Base-by-base conservation (phyloP, 495 filamentous ascomycete genomes). In the Xylaria telfairii region DNA sequence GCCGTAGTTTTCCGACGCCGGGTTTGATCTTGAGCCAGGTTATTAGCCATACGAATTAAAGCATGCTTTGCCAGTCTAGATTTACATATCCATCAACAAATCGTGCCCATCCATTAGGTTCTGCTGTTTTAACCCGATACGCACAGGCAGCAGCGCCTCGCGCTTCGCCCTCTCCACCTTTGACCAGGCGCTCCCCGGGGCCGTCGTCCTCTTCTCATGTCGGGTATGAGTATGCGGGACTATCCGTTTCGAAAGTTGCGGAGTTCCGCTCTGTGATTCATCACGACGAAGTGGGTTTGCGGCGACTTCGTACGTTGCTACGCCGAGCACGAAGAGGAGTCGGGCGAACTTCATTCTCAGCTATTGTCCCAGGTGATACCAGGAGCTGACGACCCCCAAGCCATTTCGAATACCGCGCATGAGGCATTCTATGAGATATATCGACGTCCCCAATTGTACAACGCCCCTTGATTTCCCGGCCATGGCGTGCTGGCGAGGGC, bases 1-100 rank as follows among this genome's bases (percentile, higher is more conserved):
- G 13, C 87, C 87, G 74, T 86, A 89, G 51, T 81, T 84, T 41
- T 78, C 74, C 0, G 88, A 90, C 19, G 72, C 88, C 83, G 73
- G 92, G 88, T 42, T 92, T 89, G 80, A 96, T 92, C 84, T 96
- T 92, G 34, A 89, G 92, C n/a, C 46, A 78, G 92, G 93, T 34
- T 90, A 79, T 96, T 93, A 83, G 95, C 92, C 88, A 95, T 24
- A 57, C 17, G 13, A 37, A 32, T 32, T 7, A 19, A 28, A 12
- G 42, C 0, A 1, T 41, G 2, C 15, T 26, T 46, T 32, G 19
- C 10, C 44, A 60, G 66, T 21, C 26, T 19, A 13, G 47, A 24
- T 56, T 47, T 64, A 80, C 79, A 81, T 79, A 4, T 80, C 75
- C 71, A 78, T 76, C n/a, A 81, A 72, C 39, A 78, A 26, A 46